Evolutionary conservation across 176 grass and related monocot genomes (phyloP).

Genomic region (Bolboschoenus planiculmis): DNA sequence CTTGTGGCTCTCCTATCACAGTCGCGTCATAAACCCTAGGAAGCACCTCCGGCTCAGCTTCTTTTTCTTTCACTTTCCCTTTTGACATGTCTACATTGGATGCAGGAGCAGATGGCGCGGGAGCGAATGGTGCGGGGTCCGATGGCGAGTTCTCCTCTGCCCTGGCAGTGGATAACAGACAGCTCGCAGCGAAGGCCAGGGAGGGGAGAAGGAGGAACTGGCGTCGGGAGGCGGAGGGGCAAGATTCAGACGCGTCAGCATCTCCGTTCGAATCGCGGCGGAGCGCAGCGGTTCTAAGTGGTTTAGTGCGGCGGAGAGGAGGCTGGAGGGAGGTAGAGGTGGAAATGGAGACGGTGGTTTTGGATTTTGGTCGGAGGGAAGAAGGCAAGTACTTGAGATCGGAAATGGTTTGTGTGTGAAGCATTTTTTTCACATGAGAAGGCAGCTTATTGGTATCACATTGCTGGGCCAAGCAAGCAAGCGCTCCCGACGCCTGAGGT

Average conservation of each 20-base stretch:
- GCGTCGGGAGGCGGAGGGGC: slow-evolving; percentile 19
- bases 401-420: slow-evolving; percentile 11
- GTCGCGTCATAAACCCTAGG: slow-evolving; percentile 92
- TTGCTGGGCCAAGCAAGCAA: background rate
- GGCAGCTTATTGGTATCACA: background rate
- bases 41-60: slow-evolving; percentile 37
- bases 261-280: slow-evolving; percentile 20
- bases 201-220: slow-evolving; percentile 60
- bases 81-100: background rate
- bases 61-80: slow-evolving; percentile 22
- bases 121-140: background rate
- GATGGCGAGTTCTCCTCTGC: slow-evolving; percentile 32
- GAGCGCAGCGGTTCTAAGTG: slow-evolving; percentile 4
- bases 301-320: background rate
- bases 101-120: background rate
- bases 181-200: slow-evolving; percentile 48
- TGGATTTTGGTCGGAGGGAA: slow-evolving; percentile 20
- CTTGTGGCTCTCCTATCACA: slow-evolving; percentile 84
- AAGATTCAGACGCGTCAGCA: background rate
- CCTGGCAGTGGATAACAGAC: slow-evolving; percentile 28
- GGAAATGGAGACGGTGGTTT: background rate
- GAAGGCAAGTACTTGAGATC: background rate
- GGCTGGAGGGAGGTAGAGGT: slow-evolving; percentile 21
- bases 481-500: too few relatives aligned
- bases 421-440: background rate